Conservation (phyloP, 2,329 filamentous ascomycete genomes). For the Lizonia empirigonia region DNA sequence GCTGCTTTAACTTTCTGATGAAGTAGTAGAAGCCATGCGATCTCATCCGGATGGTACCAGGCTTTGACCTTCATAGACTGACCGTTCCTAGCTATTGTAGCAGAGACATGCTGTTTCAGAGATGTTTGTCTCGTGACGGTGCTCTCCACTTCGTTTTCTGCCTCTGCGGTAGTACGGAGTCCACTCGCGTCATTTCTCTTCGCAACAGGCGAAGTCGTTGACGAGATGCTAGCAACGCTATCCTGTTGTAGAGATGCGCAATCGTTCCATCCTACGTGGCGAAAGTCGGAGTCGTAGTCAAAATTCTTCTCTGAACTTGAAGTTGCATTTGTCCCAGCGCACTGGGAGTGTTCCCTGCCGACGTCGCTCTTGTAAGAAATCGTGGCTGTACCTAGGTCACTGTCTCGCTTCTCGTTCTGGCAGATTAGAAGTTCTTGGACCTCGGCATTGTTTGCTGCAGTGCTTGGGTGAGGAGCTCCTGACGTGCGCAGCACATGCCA, state of each 20-base stretch:
- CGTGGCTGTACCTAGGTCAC: background rate
- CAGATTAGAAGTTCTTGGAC: background rate
- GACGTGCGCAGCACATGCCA: background rate
- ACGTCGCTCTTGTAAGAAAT: background rate
- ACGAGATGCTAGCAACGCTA: background rate
- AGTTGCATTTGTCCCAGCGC: background rate
- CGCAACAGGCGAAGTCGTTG: background rate
- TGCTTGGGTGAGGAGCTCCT: background rate
- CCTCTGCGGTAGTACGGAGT: background rate
- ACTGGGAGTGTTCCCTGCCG: background rate
- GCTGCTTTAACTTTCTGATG: slow-evolving; percentile 15
- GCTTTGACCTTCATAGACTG: background rate
- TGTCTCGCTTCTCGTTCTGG: background rate
- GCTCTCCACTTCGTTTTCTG: background rate
- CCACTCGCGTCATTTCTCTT: background rate
- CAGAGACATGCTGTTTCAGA: background rate
- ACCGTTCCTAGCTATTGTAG: background rate
- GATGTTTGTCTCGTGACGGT: background rate
- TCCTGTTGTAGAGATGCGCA: background rate
- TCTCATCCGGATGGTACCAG: slow-evolving; percentile 17
- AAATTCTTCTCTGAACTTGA: background rate
- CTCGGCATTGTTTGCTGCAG: background rate
- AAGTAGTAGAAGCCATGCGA: slow-evolving; percentile 22
- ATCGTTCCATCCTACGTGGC: background rate
- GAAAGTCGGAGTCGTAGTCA: background rate